Evolutionary conservation across 352 stramenopile species (phyloP), one percentile per base, ranked within the genome.

Genomic region (Phytophthora europaea): DNA sequence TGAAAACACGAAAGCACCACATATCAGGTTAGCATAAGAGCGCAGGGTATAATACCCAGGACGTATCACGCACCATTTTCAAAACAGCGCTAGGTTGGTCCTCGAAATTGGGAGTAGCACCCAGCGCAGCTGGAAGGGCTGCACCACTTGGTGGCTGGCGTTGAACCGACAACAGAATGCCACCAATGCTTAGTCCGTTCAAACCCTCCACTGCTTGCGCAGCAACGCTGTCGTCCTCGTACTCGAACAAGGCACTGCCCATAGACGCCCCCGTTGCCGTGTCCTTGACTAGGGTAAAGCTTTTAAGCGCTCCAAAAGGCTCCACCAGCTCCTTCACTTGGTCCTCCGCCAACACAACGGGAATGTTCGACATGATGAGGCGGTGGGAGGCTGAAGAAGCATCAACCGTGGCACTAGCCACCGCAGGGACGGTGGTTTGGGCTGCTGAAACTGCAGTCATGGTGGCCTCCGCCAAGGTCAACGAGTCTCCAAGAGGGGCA

Each of bases 321-420:
- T 94, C 76, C 2, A 96, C 88, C 16, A 97, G 77, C 65, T 97
- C 89, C 72, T 90, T 90, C 31, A 95, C 88, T 80, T 96, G 89
- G 6, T 91, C 79, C 48, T 94, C 90, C 6, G 70, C 72, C 33
- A 97, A 64, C 40, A 94, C 89, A 13, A 90, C 75, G 0, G 90
- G 90, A 59, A 97, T 93, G 61, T 97, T 97, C 12, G 80, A 84
- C 89, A 97, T 94, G 34, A 96, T 65, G 33, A 97, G 69, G 15
- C 80, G 75, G 66, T 93, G 88, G 58, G 73, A 70, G 36, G 57
- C 40, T 43, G 54, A 60, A 20, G 64, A 67, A 8, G 60, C 52
- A 47, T 59, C 66, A 38, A 15, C 31, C 22, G 31, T 20, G 6
- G 43, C 28, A 54, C 20, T 34, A 59, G 20, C 18, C 23, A 43